Evolutionary conservation across 2,329 filamentous ascomycete genomes (phyloP), one percentile per base, ranked within the genome.

Genomic region (Colletotrichum destructivum): DNA sequence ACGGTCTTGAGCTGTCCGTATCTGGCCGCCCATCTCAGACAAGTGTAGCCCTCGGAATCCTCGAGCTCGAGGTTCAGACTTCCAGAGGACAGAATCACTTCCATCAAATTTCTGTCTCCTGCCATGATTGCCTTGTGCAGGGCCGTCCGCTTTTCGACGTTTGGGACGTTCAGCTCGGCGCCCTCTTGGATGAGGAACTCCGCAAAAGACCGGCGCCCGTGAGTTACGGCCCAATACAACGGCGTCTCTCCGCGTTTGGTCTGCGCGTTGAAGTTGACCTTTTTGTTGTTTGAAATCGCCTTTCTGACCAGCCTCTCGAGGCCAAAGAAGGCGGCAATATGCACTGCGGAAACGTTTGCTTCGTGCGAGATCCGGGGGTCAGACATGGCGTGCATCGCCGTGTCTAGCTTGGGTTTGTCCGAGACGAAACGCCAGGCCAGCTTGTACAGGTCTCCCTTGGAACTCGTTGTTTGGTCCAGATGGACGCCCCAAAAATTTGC

Each of bases 281-380:
- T 9, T 11, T n/a, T 23, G 40, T 38, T n/a, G 8, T 55, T 67
- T 8, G 40, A 13, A 11, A 62, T 67, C 38, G 47, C 65, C 38
- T 52, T 67, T 15, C 16, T 13, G 42, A 65, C 51, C 38, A 65
- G 44, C 15, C 59, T 42, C 1, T 40, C 38, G 4, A 69, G 66
- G 4, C 66, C 60, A 23, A 64, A 69, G 42, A 64, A 69, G 5
- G 66, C 66, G 2, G 66, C n/a, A 1, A 69, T 31, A 12, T 69
- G 66, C 21, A 57, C 16, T 0, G 31, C 60, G 13, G 66, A 57
- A 13, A 46, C 54, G 6, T 52, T 40, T 18, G 18, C 13, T 23
- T 69, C 60, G 46, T 55, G 42, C 16, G 54, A 51, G 12, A 69
- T 12, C 8, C 38, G 23, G 2, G 42, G 52, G 15, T 65, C 51